Conservation (phyloP, 169 alveolate species). For the Cystoisospora suis region DNA sequence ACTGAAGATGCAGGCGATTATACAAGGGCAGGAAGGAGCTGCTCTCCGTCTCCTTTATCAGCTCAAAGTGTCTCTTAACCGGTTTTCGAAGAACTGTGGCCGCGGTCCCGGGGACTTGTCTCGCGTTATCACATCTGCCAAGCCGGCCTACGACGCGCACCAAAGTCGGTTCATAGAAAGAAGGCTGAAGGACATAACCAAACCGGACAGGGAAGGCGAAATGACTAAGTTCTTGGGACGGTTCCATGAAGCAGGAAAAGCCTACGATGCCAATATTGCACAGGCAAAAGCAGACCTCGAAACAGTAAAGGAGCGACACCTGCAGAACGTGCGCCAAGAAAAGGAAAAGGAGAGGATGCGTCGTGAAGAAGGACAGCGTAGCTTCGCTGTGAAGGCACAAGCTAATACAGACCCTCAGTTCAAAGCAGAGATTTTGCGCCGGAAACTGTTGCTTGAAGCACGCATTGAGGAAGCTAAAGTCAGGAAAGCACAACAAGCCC, state of each 20-base stretch:
- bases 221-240: no score
- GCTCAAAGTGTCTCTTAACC: neutral
- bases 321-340: no score
- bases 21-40: constrained; percentile 20
- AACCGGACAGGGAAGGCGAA: neutral
- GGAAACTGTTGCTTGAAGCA: neutral
- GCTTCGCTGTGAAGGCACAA: no score
- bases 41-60: constrained; percentile 23
- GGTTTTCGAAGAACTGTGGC: constrained; percentile 14
- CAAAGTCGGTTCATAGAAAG: neutral
- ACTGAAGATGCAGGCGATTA: neutral
- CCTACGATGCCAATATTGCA: no score
- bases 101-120: neutral
- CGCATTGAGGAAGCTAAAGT: neutral
- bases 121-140: neutral
- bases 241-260: no score
- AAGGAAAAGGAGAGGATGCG: neutral
- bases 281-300: no score
- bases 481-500: neutral
- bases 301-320: no score
- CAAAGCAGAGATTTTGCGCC: neutral
- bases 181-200: neutral
- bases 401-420: no score
- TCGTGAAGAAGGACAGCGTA: no score
- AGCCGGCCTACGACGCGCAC: neutral